Evolutionary conservation across 164 flowering plant genomes (phyloP), one percentile per base, ranked within the genome.

Genomic region (Litsea cubeba): DNA sequence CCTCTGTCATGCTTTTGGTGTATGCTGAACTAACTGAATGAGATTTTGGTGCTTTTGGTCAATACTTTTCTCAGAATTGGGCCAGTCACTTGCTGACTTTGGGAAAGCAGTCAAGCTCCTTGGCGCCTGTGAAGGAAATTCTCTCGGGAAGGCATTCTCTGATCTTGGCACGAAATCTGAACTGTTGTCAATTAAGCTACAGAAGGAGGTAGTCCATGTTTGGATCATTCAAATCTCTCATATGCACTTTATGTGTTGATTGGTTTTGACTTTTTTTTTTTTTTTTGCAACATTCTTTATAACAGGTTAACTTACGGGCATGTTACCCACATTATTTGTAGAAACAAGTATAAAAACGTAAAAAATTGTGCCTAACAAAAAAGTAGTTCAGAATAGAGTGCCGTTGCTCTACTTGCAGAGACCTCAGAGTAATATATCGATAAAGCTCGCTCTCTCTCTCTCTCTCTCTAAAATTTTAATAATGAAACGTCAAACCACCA

Each of bases 21-120:
- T 20, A 63, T 5, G 60, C 20, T 54, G 46, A 35, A 35, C 20
- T 54, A 30, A 51, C 20, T 54, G 20, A 14, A 54, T n/a, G 15
- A 28, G 23, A 50, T 7, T 28, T 23, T 51, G 63, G 17, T 26
- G 25, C 62, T 73, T 17, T 2, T 46, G 5, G 63, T 30, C 18
- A 22, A 60, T 20, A 60, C 2, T 72, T 78, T 75, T 26, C 35
- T 3, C 91, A 95, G 99, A 95, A 77, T 77, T 93, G 76, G 97
- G 98, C 28, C 92, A 92, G 76, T 88, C 99, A 69, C 85, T 95
- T 25, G 83, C 88, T 28, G 98, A 95, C 79, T 95, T 93, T 81
- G 99, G 98, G 15, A 95, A 92, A 86, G 95, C 99, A 65, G 85
- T 83, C 71, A 93, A 93, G 77, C 92, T 91, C 62, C 86, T 95